Evolutionary conservation across 148 eudicot species (phyloP), one percentile per base, ranked within the genome.

Genomic region (Nyssa sinensis): DNA sequence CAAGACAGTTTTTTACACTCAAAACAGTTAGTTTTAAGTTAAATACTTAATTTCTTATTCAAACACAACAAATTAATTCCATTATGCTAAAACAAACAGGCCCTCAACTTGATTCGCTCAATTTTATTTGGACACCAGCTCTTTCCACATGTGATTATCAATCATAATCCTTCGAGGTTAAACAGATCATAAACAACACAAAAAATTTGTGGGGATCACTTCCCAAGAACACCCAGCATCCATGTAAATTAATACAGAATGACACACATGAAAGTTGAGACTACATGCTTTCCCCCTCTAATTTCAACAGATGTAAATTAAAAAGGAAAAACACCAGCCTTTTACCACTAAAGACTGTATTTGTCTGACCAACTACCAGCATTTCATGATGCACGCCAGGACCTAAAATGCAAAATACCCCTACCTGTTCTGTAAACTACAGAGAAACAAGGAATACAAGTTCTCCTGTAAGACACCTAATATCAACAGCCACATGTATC

Each of bases 401-500:
- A 11, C 16, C 17, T n/a, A n/a, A 44, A 44, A 11, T 44, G 51
- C 51, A 44, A 14, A 44, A 44, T 19, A 55, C 5, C 8, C 59
- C 59, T 55, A 55, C 59, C 24, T 5, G 59, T 17, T 55, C 59
- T n/a, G 59, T 7, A 55, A 55, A 55, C 59, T 55, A n/a, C n/a
- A n/a, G n/a, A 55, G 73, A 2, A 31, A 51, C 27, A 30, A 41
- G 62, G 17, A 62, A 49, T 10, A 7, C 13, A 63, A 29, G 4
- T 23, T 31, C 17, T 59, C 51, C 80, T 21, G 32, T 70, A 76
- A 47, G 27, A 72, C 76, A n/a, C n/a, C n/a, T n/a, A n/a, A n/a
- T 71, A 81, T 84, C 80, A 59, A 81, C 80, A 75, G 32, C 74
- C 73, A 27, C 39, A 64, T 44, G 41, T 5, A 57, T 23, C 13